A percentile compares a stretch with the other conserved stretches of the same genome.
phyloP scores from a whole-genome alignment of 441 rosid genomes.

The Codiaeum variegatum region DNA sequence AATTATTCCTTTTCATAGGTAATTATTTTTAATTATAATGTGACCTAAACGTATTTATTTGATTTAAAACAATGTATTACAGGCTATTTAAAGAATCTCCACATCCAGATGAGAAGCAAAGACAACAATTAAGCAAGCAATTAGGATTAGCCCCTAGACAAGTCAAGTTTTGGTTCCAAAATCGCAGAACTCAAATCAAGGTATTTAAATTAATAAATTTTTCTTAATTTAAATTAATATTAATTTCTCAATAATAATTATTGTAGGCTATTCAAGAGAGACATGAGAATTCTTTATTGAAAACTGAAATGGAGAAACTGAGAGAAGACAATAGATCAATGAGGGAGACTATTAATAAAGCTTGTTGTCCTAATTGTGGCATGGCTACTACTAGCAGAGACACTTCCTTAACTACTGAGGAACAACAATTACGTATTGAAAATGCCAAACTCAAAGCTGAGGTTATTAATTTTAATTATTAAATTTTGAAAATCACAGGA shows the following conservation, averaged over 20 bases:
- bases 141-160: constrained; percentile 92
- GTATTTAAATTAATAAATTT: constrained; percentile 26
- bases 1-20: background rate
- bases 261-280: constrained; percentile 90
- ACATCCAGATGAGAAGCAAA: constrained; percentile 97
- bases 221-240: too few relatives aligned
- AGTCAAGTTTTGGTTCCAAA: constrained; percentile 99
- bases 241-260: background rate
- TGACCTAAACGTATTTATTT: background rate
- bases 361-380: constrained; percentile 88
- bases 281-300: constrained; percentile 84
- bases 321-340: constrained; percentile 79
- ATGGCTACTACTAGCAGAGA: constrained; percentile 50
- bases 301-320: constrained; percentile 79
- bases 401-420: constrained; percentile 42
- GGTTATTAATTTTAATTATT: constrained; percentile 23
- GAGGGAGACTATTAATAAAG: constrained; percentile 74
- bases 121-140: constrained; percentile 90
- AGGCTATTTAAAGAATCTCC: constrained; percentile 95
- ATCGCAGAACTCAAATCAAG: constrained; percentile 95
- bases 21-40: background rate
- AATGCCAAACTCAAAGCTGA: constrained; percentile 85
- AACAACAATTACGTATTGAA: constrained; percentile 71
- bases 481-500: too few relatives aligned
- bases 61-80: constrained; percentile 6